phyloP scores from a whole-genome alignment of 257 asterid species.

The Solanum chmielewskii region DNA sequence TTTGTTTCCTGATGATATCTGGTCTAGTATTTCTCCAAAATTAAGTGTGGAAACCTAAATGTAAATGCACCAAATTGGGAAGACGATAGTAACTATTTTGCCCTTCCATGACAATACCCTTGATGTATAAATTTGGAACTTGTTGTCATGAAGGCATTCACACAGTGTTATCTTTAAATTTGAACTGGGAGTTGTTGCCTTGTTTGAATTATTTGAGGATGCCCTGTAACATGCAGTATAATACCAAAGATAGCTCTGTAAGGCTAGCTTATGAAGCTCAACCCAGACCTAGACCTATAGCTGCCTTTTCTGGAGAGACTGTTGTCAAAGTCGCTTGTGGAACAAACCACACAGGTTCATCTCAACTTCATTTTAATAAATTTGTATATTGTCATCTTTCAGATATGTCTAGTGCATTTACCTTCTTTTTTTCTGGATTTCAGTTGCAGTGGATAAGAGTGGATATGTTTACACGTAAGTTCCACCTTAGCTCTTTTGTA shows the following conservation, averaged over 20 bases:
- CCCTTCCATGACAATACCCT: neutral
- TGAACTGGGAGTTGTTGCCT: neutral
- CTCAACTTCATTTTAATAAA: neutral
- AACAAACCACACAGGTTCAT: conserved; percentile 82
- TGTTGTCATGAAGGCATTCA: neutral
- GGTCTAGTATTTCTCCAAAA: neutral
- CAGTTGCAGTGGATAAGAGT: conserved; percentile 88
- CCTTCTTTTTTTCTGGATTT: conserved; percentile 15
- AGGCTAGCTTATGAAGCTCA: conserved; percentile 97
- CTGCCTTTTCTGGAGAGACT: conserved; percentile 81
- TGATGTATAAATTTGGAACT: neutral
- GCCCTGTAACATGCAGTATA: conserved; percentile 45
- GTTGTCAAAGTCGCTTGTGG: conserved; percentile 93
- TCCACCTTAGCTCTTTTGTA: conserved; percentile 2
- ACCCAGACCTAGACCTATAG: conserved; percentile 80
- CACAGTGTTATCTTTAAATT: neutral
- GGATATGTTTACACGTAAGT: conserved; percentile 98
- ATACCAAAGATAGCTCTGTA: conserved; percentile 92
- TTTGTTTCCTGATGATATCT: neutral
- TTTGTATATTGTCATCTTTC: neutral
- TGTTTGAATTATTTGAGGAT: neutral
- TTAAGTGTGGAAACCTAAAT: neutral
- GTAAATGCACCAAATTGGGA: neutral
- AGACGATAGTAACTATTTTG: neutral
- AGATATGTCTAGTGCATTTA: conserved; percentile 1